phyloP scores from a whole-genome alignment of 1,139 yeast genomes.

The Suhomyces guaymorum region DNA sequence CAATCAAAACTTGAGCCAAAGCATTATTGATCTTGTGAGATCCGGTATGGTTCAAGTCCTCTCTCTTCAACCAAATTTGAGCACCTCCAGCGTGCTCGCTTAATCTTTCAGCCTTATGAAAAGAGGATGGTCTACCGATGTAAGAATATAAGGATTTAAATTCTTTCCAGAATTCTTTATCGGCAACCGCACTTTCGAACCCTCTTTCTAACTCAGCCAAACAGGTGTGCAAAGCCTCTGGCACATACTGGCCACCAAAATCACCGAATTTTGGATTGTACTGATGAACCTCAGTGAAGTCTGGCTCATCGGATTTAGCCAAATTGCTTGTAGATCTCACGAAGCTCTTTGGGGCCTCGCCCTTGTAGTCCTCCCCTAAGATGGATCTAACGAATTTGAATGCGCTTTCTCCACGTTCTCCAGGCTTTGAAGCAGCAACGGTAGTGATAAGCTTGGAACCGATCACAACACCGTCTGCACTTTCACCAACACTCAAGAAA shows the following conservation, averaged over 20 bases:
- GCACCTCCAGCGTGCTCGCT: constrained; percentile 95
- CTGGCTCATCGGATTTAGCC: constrained; percentile 32
- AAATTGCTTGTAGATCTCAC: constrained; percentile 26
- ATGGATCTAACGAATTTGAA: constrained; percentile 68
- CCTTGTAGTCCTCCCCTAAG: constrained; percentile 57
- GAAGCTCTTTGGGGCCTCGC: constrained; percentile 33
- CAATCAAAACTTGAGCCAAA: constrained; percentile 88
- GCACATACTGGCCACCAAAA: constrained; percentile 98
- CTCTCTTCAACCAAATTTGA: constrained; percentile 96
- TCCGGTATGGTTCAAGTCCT: constrained; percentile 97
- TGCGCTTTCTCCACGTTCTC: constrained; percentile 61
- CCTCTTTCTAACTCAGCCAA: constrained; percentile 84
- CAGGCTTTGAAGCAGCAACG: constrained; percentile 63
- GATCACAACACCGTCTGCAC: constrained; percentile 93
- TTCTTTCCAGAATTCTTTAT: constrained; percentile 91
- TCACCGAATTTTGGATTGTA: constrained; percentile 83
- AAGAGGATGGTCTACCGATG: constrained; percentile 94
- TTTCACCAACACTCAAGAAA: constrained; percentile 71
- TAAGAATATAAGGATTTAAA: constrained; percentile 76
- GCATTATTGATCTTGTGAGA: constrained; percentile 97
- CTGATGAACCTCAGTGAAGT: constrained; percentile 55
- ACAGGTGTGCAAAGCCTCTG: constrained; percentile 93
- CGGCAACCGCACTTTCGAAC: constrained; percentile 84
- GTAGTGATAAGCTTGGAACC: constrained; percentile 82
- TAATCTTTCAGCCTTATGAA: constrained; percentile 88